phyloP scores from a whole-genome alignment of 305 asterid genomes.

The Stenogyne calaminthoides region DNA sequence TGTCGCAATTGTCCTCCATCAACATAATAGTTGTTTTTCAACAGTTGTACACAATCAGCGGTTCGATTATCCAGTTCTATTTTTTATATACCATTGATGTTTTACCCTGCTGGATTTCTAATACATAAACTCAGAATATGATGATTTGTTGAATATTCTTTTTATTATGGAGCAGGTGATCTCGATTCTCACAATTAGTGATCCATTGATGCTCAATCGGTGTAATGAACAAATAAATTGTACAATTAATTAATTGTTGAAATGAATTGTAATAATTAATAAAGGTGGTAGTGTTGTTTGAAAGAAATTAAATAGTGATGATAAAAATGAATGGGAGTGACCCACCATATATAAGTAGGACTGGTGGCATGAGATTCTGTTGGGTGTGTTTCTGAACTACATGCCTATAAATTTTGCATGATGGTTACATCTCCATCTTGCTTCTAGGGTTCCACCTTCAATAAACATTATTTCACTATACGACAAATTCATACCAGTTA shows the following conservation, averaged over 20 bases:
- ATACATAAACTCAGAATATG: too few species aligned
- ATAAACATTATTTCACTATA: conserved; percentile 28
- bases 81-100: too few species aligned
- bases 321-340: neutral
- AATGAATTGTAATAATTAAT: neutral
- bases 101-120: too few species aligned
- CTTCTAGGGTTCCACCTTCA: conserved; percentile 30
- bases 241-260: too few species aligned
- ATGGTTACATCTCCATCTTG: conserved; percentile 26
- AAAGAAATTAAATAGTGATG: conserved; percentile 7
- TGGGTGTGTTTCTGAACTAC: conserved; percentile 52
- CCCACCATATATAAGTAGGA: conserved; percentile 45
- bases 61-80: too few species aligned
- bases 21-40: neutral
- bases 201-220: too few species aligned
- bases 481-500: conserved; percentile 34
- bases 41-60: too few species aligned
- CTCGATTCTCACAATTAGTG: too few species aligned
- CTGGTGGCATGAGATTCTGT: conserved; percentile 55
- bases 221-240: too few species aligned
- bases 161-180: too few species aligned
- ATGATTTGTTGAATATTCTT: too few species aligned
- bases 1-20: neutral
- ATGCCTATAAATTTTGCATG: conserved; percentile 15
- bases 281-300: conserved; percentile 9